These are phyloP conservation scores for Neoscytalidium dimidiatum DNA, from an alignment of 2,329 filamentous ascomycete genomes.

Conservation along the genomic window DNA sequence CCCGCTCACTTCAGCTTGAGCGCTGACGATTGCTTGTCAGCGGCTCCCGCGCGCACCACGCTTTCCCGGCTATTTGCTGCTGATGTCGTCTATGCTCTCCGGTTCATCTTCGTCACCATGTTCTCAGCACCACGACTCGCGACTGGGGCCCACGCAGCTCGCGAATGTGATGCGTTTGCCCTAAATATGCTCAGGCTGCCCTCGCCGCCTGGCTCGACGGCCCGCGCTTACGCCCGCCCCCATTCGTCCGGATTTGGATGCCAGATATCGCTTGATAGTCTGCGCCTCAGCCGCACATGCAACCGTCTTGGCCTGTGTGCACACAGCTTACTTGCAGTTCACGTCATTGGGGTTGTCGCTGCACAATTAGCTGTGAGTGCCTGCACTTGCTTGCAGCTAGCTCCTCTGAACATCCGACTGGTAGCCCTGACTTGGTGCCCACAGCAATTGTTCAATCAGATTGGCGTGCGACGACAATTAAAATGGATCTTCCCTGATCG, in stretches of 20 bases:
- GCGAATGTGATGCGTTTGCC: not conserved
- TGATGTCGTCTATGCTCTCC: not conserved
- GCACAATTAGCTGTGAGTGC: not conserved
- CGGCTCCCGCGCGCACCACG: not conserved
- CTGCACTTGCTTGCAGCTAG: too few species aligned
- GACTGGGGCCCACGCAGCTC: not conserved
- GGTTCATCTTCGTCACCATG: not conserved
- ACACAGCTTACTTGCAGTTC: not conserved
- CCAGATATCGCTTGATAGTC: not conserved
- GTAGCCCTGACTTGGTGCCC: not conserved
- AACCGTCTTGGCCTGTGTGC: not conserved
- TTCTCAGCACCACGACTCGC: not conserved
- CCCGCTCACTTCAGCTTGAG: not conserved
- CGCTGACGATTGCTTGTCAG: slow-evolving; percentile 1
- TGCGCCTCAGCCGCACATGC: slow-evolving; percentile 16
- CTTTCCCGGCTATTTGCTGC: slow-evolving; percentile 2
- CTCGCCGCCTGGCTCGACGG: slow-evolving; percentile 1
- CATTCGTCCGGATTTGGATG: not conserved
- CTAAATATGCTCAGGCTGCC: not conserved
- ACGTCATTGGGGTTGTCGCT: not conserved
- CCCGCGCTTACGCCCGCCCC: slow-evolving; percentile 7
- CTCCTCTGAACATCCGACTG: not conserved
- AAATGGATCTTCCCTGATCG: not conserved
- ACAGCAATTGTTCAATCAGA: not conserved
- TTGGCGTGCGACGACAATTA: not conserved